Conservation (phyloP, 371 early-diverging fungal species). For the Apophysomyces ossiformis region DNA sequence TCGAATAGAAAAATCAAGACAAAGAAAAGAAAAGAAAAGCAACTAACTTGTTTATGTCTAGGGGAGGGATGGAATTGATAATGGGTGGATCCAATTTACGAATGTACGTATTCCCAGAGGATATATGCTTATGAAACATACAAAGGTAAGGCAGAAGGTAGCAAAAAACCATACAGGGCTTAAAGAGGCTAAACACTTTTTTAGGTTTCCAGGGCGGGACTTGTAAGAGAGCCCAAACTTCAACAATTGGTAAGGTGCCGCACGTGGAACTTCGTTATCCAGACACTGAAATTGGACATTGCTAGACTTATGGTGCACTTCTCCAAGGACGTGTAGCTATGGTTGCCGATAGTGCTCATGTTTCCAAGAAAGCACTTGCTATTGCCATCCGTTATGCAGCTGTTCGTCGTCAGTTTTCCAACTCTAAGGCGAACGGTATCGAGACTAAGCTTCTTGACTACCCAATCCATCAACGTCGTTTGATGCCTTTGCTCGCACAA, state of each 20-base stretch:
- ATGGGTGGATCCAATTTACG: constrained; percentile 87
- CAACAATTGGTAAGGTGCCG: constrained; percentile 44
- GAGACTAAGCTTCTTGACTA: constrained; percentile 93
- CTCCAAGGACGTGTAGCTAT: constrained; percentile 90
- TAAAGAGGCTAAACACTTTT: not conserved
- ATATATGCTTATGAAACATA: constrained; percentile 91
- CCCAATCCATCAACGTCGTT: constrained; percentile 90
- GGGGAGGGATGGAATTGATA: constrained; percentile 83
- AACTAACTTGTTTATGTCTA: constrained; percentile 4
- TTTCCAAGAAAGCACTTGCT: constrained; percentile 89
- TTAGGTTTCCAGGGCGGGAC: constrained; percentile 67
- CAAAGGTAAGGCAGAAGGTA: constrained; percentile 60
- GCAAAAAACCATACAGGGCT: not conserved
- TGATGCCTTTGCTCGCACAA: constrained; percentile 90
- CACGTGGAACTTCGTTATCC: too few species aligned
- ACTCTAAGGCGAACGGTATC: constrained; percentile 43
- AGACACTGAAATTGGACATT: too few species aligned
- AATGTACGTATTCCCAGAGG: constrained; percentile 80
- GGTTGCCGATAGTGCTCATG: constrained; percentile 88
- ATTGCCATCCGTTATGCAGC: constrained; percentile 92
- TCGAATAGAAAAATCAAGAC: too few species aligned
- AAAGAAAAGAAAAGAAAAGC: not conserved
- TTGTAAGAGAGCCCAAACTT: constrained; percentile 69
- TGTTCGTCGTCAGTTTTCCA: constrained; percentile 87
- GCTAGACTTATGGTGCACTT: constrained; percentile 85